These are phyloP conservation scores for Scopulariopsis brevicaulis DNA, from an alignment of 2,329 filamentous ascomycete genomes.

Conservation along the genomic window DNA sequence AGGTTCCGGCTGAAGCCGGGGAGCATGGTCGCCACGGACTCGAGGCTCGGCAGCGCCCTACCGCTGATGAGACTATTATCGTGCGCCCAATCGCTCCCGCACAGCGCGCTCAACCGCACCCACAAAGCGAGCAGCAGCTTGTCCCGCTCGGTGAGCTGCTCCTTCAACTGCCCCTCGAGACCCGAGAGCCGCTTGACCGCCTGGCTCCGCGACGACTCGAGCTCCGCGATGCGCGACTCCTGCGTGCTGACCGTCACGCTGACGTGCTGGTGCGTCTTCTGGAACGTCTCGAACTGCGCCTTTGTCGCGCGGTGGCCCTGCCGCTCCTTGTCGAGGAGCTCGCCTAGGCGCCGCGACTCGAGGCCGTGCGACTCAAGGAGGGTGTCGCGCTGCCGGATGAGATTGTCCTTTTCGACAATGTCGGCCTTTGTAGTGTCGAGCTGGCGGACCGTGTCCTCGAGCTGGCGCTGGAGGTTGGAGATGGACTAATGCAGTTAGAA, in stretches of 20 bases:
- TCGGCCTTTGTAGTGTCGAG: slow-evolving; percentile 68
- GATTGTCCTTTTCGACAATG: slow-evolving; percentile 78
- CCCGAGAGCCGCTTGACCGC: slow-evolving; percentile 67
- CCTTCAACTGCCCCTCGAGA: slow-evolving; percentile 71
- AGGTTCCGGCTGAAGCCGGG: slow-evolving; percentile 87
- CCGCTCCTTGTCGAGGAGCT: slow-evolving; percentile 85
- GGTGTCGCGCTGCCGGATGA: slow-evolving; percentile 80
- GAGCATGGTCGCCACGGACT: slow-evolving; percentile 76
- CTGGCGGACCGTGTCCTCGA: slow-evolving; percentile 74
- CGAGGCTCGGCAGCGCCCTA: slow-evolving; percentile 68
- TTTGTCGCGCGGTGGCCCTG: slow-evolving; percentile 77
- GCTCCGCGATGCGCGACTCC: slow-evolving; percentile 72
- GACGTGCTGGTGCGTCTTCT: slow-evolving; percentile 79
- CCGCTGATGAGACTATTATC: slow-evolving; percentile 83
- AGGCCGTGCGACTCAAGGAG: slow-evolving; percentile 82
- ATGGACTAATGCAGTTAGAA: slow-evolving; percentile 49
- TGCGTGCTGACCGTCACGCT: slow-evolving; percentile 77
- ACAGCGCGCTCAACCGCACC: slow-evolving; percentile 77
- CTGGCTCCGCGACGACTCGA: slow-evolving; percentile 67
- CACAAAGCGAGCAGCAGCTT: slow-evolving; percentile 78
- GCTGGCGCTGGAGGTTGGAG: slow-evolving; percentile 74
- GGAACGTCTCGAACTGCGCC: slow-evolving; percentile 75
- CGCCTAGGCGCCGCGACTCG: slow-evolving; percentile 73
- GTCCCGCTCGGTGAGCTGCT: slow-evolving; percentile 84
- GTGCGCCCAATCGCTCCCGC: slow-evolving; percentile 85